These are phyloP conservation scores for Firmiana major DNA, from an alignment of 345 rosid species.

Conservation along the genomic window DNA sequence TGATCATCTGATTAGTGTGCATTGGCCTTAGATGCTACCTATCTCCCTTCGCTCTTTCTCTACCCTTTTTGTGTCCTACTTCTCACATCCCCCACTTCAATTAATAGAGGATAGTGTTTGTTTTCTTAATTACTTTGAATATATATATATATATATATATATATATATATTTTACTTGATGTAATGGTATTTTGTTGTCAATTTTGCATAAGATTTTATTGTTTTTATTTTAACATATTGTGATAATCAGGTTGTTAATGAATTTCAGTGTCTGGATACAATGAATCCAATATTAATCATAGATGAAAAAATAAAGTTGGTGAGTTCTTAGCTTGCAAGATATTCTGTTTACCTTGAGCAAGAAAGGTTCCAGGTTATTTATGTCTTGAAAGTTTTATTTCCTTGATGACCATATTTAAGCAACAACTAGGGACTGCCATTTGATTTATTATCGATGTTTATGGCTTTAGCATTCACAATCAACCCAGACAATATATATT, in stretches of 20 bases:
- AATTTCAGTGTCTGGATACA: slow-evolving; percentile 54
- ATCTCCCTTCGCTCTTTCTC: no score
- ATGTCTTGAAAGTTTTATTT: not conserved
- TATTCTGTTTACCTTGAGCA: not conserved
- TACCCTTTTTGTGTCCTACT: no score
- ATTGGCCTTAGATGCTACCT: no score
- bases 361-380: not conserved
- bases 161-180: not conserved
- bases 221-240: not conserved
- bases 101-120: not conserved
- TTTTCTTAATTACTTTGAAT: not conserved
- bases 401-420: not conserved
- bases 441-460: not conserved
- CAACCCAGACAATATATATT: not conserved
- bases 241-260: not conserved
- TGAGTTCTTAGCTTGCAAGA: slow-evolving; percentile 24
- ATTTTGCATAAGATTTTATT: not conserved
- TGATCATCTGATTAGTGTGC: not conserved
- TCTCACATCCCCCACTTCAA: not conserved
- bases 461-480: no score
- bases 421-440: not conserved
- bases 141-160: no score
- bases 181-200: not conserved
- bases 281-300: slow-evolving; percentile 46
- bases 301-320: slow-evolving; percentile 50